Conservation (phyloP, 495 filamentous ascomycete species). For the Rhypophila decipiens region DNA sequence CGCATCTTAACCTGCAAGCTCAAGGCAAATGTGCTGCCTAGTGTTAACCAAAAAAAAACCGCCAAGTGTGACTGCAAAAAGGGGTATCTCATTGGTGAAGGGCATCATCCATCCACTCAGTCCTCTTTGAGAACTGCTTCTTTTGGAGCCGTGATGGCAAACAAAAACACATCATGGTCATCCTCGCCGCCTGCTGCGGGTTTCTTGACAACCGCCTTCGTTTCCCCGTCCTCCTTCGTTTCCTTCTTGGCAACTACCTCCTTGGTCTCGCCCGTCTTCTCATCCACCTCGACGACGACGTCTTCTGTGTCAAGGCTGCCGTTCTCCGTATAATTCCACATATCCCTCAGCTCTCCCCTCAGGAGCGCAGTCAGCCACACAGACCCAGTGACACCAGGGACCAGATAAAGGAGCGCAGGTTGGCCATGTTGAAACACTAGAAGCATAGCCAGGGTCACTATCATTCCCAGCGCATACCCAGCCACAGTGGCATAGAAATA, state of each 20-base stretch:
- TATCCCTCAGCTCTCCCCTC: conserved; percentile 60
- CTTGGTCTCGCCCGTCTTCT: conserved; percentile 11
- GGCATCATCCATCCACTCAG: too few species aligned
- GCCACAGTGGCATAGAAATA: conserved; percentile 78
- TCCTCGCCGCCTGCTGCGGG: background rate
- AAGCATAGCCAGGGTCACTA: conserved; percentile 70
- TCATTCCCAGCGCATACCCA: conserved; percentile 77
- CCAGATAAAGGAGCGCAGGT: conserved; percentile 87
- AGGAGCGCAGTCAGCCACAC: conserved; percentile 74
- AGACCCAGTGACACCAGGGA: conserved; percentile 71
- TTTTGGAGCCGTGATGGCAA: conserved; percentile 20
- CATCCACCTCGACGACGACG: conserved; percentile 36
- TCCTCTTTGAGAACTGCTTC: too few species aligned
- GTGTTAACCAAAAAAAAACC: too few species aligned
- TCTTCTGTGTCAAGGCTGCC: conserved; percentile 43
- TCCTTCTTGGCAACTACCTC: conserved; percentile 6
- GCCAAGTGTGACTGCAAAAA: too few species aligned
- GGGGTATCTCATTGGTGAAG: too few species aligned
- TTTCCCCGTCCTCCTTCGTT: background rate
- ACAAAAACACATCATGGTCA: conserved; percentile 20
- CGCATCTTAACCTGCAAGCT: too few species aligned
- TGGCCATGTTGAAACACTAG: conserved; percentile 74
- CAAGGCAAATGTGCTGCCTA: too few species aligned
- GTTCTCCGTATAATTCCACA: conserved; percentile 82
- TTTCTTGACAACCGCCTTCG: background rate